These are phyloP conservation scores for Naganishia albida DNA, from an alignment of 1,284 basidiomycete species.

Conservation along the genomic window DNA sequence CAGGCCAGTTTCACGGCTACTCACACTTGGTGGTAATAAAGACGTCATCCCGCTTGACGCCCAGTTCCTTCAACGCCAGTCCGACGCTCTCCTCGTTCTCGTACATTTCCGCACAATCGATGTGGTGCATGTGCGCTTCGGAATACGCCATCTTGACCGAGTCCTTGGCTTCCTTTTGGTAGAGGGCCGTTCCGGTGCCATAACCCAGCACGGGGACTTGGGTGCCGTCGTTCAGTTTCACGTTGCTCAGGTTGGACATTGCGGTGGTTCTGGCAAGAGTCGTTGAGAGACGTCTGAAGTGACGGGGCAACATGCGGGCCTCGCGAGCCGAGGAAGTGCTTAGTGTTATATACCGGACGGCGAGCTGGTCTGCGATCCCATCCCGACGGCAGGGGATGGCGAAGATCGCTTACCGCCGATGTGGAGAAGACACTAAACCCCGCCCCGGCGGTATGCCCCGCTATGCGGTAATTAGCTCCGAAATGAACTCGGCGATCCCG, in stretches of 20 bases:
- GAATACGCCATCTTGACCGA: slow-evolving; percentile 37
- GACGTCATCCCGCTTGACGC: slow-evolving; percentile 58
- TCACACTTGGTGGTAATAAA: slow-evolving; percentile 60
- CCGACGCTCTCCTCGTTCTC: slow-evolving; percentile 60
- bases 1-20: slow-evolving; percentile 28
- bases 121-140: slow-evolving; percentile 50
- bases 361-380: too few species aligned
- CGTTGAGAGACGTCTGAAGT: neutral
- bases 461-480: neutral
- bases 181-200: slow-evolving; percentile 34
- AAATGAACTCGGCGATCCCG: neutral
- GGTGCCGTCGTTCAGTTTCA: slow-evolving; percentile 34
- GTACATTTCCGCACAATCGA: slow-evolving; percentile 52
- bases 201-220: slow-evolving; percentile 34
- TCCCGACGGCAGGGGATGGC: too few species aligned
- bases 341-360: neutral
- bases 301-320: neutral
- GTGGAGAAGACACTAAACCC: neutral
- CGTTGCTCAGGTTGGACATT: slow-evolving; percentile 22
- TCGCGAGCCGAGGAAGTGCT: neutral
- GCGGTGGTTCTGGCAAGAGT: neutral
- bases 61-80: slow-evolving; percentile 58
- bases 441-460: too few species aligned
- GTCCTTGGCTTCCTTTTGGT: slow-evolving; percentile 33
- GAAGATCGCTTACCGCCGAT: neutral